Evolutionary conservation across 257 asterid genomes (phyloP), one percentile per base, ranked within the genome.

Genomic region (Primulina eburnea): DNA sequence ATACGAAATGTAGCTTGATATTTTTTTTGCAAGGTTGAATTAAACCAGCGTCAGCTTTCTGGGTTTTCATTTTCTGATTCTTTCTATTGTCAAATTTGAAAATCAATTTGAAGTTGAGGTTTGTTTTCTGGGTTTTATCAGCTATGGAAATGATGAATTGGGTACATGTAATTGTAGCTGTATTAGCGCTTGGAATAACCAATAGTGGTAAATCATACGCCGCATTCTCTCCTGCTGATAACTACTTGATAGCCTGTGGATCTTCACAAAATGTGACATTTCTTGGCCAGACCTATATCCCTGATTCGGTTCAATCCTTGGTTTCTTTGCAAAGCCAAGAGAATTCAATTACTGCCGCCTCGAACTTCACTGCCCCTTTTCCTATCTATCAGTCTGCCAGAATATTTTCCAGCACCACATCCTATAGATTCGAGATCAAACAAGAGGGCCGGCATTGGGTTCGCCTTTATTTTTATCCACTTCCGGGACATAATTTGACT

Each of bases 381-480:
- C 85, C 89, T 37, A 76, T 89, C 17, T 82, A 86, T 50, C 91
- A 80, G 57, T 87, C 87, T 38, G 93, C 86, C 9, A 66, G 93
- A 53, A 50, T 87, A 32, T 89, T 89, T 60, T 58, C 85, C 7
- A 76, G 77, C 84, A 82, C 81, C 5, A 61, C 89, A 0, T 76
- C 93, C 24, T 89, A 89, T 65, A 79, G 78, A 38, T 89, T 89
- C 53, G 62, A 38, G 20, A 82, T 89, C 14, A 18, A 64, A 60
- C 71, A 58, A 65, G 68, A 82, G 65, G 96, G 96, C 55, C 80
- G 92, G 29, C 88, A 89, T 73, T 87, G 88, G 88, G 82, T 87
- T 29, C 96, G 96, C 68, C 91, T 89, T 56, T 84, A 89, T 67
- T 87, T 89, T 29, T 83, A 83, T 38, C 91, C 91, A 16, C 43